Conservation (phyloP, 2,329 filamentous ascomycete species). For the Phyllosticta citrichinensis region DNA sequence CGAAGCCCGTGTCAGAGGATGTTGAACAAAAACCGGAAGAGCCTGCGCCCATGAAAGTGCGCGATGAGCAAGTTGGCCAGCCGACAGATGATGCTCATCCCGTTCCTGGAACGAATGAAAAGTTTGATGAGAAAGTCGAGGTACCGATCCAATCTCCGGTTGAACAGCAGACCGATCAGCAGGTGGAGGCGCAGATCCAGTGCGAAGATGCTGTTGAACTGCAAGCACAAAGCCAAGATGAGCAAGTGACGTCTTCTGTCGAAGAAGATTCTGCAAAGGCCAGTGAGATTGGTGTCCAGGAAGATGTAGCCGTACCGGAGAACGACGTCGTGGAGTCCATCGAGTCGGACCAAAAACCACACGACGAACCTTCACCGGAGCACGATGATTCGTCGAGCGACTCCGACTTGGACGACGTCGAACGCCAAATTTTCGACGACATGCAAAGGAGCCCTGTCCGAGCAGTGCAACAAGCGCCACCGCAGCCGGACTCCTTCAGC, state of each 20-base stretch:
- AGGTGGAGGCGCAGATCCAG: not conserved
- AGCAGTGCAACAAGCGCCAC: conserved; percentile 1
- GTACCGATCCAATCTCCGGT: not conserved
- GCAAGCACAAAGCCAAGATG: not conserved
- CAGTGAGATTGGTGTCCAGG: not conserved
- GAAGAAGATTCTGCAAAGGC: not conserved
- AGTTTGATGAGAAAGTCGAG: not conserved
- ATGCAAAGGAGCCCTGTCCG: not conserved
- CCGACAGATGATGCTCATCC: not conserved
- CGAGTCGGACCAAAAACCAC: not conserved
- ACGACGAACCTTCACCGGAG: not conserved
- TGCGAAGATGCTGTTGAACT: not conserved
- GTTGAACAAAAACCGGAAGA: not conserved
- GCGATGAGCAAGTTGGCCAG: not conserved
- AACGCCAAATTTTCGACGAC: conserved; percentile 1
- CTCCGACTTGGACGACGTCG: conserved; percentile 1
- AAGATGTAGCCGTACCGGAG: not conserved
- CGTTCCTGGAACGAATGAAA: not conserved
- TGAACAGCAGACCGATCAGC: not conserved
- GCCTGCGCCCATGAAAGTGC: not conserved
- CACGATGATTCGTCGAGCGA: not conserved
- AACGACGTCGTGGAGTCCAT: not conserved
- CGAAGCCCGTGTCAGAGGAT: not conserved
- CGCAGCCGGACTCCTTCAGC: conserved; percentile 16
- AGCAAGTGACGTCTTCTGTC: not conserved